These are phyloP conservation scores for Oryza coarctata DNA, from an alignment of 176 grass and related monocot genomes.

Conservation along the genomic window DNA sequence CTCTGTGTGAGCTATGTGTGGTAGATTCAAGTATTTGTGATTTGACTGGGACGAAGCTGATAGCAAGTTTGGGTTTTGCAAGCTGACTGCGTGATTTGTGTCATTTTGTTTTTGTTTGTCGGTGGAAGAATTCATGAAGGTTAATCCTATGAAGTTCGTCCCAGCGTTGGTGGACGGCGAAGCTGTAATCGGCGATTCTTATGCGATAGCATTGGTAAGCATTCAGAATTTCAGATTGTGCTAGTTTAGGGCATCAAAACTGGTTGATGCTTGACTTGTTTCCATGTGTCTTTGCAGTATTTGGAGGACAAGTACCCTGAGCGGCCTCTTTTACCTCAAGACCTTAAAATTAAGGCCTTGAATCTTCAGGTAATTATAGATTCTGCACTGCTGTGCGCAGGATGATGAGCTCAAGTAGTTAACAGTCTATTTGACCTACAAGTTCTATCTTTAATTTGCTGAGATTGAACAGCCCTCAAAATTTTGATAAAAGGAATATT, in stretches of 20 bases:
- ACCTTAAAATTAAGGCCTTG: conserved; percentile 47
- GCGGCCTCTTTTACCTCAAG: conserved; percentile 41
- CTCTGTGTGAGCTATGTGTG: neutral
- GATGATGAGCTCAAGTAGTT: neutral
- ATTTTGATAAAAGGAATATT: conserved; percentile 18
- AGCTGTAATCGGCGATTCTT: conserved; percentile 40
- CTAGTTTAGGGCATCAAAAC: neutral
- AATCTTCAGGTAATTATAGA: conserved; percentile 45
- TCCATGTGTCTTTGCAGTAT: conserved; percentile 33
- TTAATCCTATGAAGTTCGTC: conserved; percentile 62
- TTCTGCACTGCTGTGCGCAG: neutral
- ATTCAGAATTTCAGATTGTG: neutral
- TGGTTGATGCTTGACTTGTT: neutral
- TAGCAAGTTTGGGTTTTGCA: too few relatives aligned
- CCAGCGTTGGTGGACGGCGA: conserved; percentile 19
- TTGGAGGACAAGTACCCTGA: conserved; percentile 53
- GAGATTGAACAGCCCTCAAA: neutral
- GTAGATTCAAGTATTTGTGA: neutral
- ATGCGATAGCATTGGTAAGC: conserved; percentile 47
- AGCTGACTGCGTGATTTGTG: too few relatives aligned
- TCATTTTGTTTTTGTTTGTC: neutral
- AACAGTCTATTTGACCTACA: neutral
- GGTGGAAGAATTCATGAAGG: conserved; percentile 45
- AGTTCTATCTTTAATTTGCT: neutral
- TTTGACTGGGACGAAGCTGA: too few relatives aligned